Evolutionary conservation across 345 rosid genomes (phyloP).

Genomic region (Eucalyptus tenuipes): DNA sequence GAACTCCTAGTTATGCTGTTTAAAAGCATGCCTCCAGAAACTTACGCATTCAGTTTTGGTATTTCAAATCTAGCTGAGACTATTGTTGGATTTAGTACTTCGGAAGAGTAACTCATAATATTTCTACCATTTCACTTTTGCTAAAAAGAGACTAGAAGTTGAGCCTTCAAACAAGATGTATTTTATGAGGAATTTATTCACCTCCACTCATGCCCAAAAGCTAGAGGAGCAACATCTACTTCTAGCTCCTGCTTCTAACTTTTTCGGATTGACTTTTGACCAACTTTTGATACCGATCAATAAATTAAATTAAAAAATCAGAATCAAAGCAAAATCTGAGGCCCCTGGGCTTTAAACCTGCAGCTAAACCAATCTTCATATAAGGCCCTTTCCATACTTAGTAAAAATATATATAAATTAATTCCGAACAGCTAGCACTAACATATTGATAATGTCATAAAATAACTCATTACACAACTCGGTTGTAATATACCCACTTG

Average conservation of each 20-base stretch:
- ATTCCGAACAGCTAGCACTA: not conserved
- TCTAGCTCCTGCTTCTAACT: not conserved
- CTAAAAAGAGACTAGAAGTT: not conserved
- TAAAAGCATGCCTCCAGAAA: not conserved
- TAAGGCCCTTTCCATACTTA: not conserved
- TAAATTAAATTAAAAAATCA: not conserved
- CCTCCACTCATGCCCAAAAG: not conserved
- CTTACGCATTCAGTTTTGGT: not conserved
- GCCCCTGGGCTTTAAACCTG: not conserved
- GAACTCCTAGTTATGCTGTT: not conserved
- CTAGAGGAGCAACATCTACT: not conserved
- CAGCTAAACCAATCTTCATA: not conserved
- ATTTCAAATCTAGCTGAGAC: not conserved
- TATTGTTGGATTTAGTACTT: not conserved
- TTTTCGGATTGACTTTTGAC: not conserved
- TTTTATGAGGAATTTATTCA: not conserved
- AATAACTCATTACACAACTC: not conserved
- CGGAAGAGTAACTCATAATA: not conserved
- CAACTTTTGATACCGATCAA: not conserved
- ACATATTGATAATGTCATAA: not conserved
- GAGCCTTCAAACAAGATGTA: not conserved
- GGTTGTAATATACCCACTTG: not conserved
- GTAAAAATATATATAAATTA: not conserved
- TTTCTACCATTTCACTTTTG: not conserved
- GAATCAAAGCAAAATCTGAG: not conserved